A percentile compares a stretch with the other conserved stretches of the same genome.
Conservation (phyloP, 768 basidiomycete species). For the Imleria badia region DNA sequence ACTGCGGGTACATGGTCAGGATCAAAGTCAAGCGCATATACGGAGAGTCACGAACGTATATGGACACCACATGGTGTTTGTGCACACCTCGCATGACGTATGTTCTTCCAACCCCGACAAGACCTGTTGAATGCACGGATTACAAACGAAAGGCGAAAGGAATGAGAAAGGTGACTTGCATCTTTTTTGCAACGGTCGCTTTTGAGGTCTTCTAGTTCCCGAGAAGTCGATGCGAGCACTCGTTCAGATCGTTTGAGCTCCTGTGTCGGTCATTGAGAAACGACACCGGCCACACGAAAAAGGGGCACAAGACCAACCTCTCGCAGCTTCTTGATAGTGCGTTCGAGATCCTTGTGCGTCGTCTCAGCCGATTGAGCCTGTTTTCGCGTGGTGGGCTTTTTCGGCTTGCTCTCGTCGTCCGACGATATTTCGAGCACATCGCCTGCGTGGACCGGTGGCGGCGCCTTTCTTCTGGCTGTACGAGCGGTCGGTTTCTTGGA, state of each 20-base stretch:
- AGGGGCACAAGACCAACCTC: constrained; percentile 34
- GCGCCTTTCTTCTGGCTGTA: constrained; percentile 20
- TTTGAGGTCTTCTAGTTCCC: constrained; percentile 25
- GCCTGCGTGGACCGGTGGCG: constrained; percentile 10
- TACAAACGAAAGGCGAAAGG: neutral
- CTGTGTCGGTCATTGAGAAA: constrained; percentile 10
- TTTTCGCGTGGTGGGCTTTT: constrained; percentile 11
- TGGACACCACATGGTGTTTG: constrained; percentile 61
- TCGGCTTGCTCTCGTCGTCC: constrained; percentile 44
- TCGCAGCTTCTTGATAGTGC: constrained; percentile 42
- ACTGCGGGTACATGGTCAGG: constrained; percentile 34
- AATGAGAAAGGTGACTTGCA: neutral
- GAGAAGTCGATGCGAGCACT: constrained; percentile 6
- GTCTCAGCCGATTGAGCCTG: constrained; percentile 16
- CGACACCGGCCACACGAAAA: neutral
- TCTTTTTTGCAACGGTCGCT: constrained; percentile 5
- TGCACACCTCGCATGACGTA: constrained; percentile 65
- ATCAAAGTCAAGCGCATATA: neutral
- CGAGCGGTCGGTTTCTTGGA: constrained; percentile 13
- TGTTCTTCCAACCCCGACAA: constrained; percentile 50
- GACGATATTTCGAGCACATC: constrained; percentile 60
- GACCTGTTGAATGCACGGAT: constrained; percentile 32
- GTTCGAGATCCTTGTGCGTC: constrained; percentile 30
- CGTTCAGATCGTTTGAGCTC: constrained; percentile 17
- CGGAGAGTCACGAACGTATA: constrained; percentile 48